phyloP scores from a whole-genome alignment of 2,329 filamentous ascomycete genomes.

The Alternaria hordeiaustralica region DNA sequence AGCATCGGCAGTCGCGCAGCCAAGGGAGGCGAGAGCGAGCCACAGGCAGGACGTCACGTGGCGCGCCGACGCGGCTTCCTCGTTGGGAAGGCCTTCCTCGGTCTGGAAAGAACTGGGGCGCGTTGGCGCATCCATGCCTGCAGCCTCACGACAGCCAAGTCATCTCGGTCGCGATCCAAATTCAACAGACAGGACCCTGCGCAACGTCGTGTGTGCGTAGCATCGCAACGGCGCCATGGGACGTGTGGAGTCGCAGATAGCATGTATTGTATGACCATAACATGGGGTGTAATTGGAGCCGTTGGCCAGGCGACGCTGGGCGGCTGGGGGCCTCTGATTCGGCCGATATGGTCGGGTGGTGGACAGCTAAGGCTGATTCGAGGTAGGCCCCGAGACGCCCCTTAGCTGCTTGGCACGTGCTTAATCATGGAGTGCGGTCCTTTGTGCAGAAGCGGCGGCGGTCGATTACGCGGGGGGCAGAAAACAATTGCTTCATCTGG shows the following conservation, averaged over 20 bases:
- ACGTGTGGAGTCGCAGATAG: constrained; percentile 3
- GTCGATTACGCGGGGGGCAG: constrained; percentile 20
- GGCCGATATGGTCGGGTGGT: constrained; percentile 12
- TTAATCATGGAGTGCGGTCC: constrained; percentile 16
- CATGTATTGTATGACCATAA: constrained; percentile 20
- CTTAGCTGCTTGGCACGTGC: constrained; percentile 19
- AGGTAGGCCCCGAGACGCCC: constrained; percentile 16
- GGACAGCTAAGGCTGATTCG: constrained; percentile 18
- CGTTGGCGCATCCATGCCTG: not conserved
- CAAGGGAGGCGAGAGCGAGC: not conserved
- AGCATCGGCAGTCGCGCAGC: constrained; percentile 22
- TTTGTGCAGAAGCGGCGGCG: constrained; percentile 18
- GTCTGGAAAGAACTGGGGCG: constrained; percentile 4
- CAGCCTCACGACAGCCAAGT: not conserved
- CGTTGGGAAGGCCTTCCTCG: constrained; percentile 13
- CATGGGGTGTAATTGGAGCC: constrained; percentile 12
- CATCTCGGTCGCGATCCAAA: not conserved
- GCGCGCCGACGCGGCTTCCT: constrained; percentile 2
- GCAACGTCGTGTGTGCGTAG: not conserved
- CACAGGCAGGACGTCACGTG: constrained; percentile 2
- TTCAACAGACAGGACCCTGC: constrained; percentile 12
- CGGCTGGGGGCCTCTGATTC: constrained; percentile 14
- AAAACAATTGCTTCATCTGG: constrained; percentile 3
- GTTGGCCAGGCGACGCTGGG: constrained; percentile 25
- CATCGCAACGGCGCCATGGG: constrained; percentile 16